These are phyloP conservation scores for Chrysoporthe cubensis DNA, from an alignment of 2,329 filamentous ascomycete species.

Conservation along the genomic window DNA sequence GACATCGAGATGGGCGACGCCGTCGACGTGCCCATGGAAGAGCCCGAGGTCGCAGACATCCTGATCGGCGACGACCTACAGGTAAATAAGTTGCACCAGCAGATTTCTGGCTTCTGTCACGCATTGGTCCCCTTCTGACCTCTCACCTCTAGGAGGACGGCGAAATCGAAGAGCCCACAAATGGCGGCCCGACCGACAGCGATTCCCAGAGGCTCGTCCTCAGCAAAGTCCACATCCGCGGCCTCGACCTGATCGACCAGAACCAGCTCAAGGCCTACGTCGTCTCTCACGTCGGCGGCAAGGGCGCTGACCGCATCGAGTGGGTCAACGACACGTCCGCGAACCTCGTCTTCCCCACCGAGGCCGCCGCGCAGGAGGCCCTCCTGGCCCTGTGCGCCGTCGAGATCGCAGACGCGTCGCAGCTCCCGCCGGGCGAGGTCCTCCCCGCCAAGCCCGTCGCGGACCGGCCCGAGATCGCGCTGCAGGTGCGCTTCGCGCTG, in stretches of 20 bases:
- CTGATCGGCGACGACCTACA: conserved; percentile 35
- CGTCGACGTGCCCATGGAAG: conserved; percentile 44
- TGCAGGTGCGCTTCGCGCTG: conserved; percentile 76
- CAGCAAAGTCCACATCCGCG: conserved; percentile 81
- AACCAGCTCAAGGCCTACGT: conserved; percentile 79
- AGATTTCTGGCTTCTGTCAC: no score
- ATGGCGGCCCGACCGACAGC: conserved; percentile 29
- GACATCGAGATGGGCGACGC: conserved; percentile 74
- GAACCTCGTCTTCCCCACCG: conserved; percentile 76
- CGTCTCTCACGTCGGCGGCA: conserved; percentile 63
- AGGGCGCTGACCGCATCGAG: conserved; percentile 68
- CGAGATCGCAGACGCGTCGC: conserved; percentile 56
- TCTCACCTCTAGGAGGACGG: conserved; percentile 42
- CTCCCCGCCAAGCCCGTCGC: conserved; percentile 72
- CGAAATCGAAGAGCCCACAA: conserved; percentile 43
- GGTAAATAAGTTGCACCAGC: conserved; percentile 29
- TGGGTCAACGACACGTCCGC: conserved; percentile 96
- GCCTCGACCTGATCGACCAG: conserved; percentile 81
- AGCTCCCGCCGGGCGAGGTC: conserved; percentile 64
- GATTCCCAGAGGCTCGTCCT: conserved; percentile 40
- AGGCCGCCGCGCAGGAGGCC: conserved; percentile 56
- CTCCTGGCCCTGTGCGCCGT: conserved; percentile 57
- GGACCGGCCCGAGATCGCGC: conserved; percentile 67
- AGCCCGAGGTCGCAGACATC: conserved; percentile 39
- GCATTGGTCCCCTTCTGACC: conserved; percentile 6